These are phyloP conservation scores for Linnemannia exigua DNA, from an alignment of 192 early-diverging fungal genomes.

Conservation along the genomic window DNA sequence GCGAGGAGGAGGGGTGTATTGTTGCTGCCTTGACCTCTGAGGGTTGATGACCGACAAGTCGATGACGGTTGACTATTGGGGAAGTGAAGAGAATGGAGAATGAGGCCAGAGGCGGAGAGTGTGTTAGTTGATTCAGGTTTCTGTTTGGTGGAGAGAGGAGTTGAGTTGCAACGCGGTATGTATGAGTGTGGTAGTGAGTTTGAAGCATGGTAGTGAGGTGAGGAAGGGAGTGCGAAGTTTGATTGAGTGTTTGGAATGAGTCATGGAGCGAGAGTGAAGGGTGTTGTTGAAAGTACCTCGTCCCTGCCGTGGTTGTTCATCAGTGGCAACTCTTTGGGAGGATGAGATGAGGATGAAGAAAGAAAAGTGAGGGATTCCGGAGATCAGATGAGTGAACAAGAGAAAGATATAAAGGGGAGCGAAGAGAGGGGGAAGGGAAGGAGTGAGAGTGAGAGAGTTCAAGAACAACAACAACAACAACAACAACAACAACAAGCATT, in stretches of 20 bases:
- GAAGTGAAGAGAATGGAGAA: background rate
- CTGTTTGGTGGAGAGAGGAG: background rate
- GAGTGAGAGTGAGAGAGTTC: background rate
- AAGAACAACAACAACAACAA: background rate
- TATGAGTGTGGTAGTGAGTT: background rate
- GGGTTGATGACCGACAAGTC: slow-evolving; percentile 37
- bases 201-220: background rate
- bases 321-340: background rate
- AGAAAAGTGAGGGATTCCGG: background rate
- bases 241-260: background rate
- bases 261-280: background rate
- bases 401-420: background rate
- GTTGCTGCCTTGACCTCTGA: slow-evolving; percentile 9
- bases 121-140: background rate
- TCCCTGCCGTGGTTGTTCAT: slow-evolving; percentile 24
- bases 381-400: background rate
- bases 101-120: background rate
- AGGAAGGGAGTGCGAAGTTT: background rate
- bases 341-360: background rate
- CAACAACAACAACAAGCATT: background rate
- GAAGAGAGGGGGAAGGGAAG: background rate
- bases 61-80: slow-evolving; percentile 25
- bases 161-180: background rate
- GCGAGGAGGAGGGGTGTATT: slow-evolving; percentile 8
- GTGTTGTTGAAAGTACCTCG: slow-evolving; percentile 11